Conservation (phyloP, 1,284 basidiomycete genomes). For the Pseudozyma sp. region DNA sequence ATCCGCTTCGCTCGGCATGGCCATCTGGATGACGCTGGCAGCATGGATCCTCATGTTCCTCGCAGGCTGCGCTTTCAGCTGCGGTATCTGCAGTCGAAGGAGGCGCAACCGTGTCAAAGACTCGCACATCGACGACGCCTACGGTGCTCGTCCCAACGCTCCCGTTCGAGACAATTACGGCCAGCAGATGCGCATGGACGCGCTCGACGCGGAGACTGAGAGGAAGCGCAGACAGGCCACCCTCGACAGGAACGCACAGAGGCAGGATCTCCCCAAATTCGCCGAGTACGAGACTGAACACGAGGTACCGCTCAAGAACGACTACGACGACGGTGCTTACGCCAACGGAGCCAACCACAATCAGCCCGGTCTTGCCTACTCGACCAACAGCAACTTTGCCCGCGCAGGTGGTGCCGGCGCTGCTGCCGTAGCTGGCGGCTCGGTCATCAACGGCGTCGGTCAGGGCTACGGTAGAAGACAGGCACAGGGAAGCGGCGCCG, state of each 20-base stretch:
- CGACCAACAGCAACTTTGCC: conserved; percentile 34
- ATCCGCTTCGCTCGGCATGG: conserved; percentile 51
- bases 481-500: conserved; percentile 23
- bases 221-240: conserved; percentile 53
- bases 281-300: conserved; percentile 63
- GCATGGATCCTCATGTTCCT: conserved; percentile 61
- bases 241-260: conserved; percentile 23
- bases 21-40: conserved; percentile 63
- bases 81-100: conserved; percentile 52
- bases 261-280: conserved; percentile 60
- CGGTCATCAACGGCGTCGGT: conserved; percentile 54
- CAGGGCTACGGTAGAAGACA: conserved; percentile 52
- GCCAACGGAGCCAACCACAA: conserved; percentile 24
- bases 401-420: conserved; percentile 21
- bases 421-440: conserved; percentile 25
- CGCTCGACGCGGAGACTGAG: conserved; percentile 59
- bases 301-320: conserved; percentile 58
- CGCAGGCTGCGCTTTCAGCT: conserved; percentile 55
- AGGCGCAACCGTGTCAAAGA: conserved; percentile 50
- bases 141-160: conserved; percentile 26
- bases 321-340: conserved; percentile 53
- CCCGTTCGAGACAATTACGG: conserved; percentile 39
- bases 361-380: conserved; percentile 45
- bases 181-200: conserved; percentile 65
- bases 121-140: conserved; percentile 40